These are phyloP conservation scores for Flaveria bidentis DNA, from an alignment of 129 eudicot genomes.

Conservation along the genomic window DNA sequence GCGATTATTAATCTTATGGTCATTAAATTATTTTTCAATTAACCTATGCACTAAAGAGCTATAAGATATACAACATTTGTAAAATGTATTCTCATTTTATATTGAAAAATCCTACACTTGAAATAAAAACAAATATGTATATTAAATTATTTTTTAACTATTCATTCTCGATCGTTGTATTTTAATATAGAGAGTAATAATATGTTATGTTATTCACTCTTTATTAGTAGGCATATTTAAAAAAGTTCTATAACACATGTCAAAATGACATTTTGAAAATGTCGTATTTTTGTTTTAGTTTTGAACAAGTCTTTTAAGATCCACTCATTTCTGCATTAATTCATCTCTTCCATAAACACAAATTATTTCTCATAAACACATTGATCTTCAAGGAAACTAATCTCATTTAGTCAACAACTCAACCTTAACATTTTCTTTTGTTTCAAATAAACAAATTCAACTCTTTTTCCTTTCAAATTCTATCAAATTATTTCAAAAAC, in stretches of 20 bases:
- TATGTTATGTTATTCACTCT: too few relatives aligned
- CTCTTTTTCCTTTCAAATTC: slow-evolving; percentile 19
- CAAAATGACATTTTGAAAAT: too few relatives aligned
- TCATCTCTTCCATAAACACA: slow-evolving; percentile 37
- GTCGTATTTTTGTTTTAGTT: background rate
- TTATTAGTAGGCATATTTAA: background rate
- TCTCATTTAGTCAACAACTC: slow-evolving; percentile 34
- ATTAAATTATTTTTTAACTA: too few relatives aligned
- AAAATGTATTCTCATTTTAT: too few relatives aligned
- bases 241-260: slow-evolving; percentile 16
- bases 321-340: slow-evolving; percentile 33
- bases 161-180: too few relatives aligned
- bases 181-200: too few relatives aligned
- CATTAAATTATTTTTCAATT: too few relatives aligned
- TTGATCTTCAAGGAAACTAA: slow-evolving; percentile 28
- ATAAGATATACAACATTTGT: too few relatives aligned
- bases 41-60: too few relatives aligned
- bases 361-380: slow-evolving; percentile 11
- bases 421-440: slow-evolving; percentile 9
- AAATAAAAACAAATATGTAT: too few relatives aligned
- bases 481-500: background rate
- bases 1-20: too few relatives aligned
- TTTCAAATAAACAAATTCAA: slow-evolving; percentile 27
- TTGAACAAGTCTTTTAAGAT: slow-evolving; percentile 37
- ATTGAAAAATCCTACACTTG: too few relatives aligned